Conservation (phyloP, 1,284 basidiomycete genomes). For the Anthracocystis panici-leucophaei region DNA sequence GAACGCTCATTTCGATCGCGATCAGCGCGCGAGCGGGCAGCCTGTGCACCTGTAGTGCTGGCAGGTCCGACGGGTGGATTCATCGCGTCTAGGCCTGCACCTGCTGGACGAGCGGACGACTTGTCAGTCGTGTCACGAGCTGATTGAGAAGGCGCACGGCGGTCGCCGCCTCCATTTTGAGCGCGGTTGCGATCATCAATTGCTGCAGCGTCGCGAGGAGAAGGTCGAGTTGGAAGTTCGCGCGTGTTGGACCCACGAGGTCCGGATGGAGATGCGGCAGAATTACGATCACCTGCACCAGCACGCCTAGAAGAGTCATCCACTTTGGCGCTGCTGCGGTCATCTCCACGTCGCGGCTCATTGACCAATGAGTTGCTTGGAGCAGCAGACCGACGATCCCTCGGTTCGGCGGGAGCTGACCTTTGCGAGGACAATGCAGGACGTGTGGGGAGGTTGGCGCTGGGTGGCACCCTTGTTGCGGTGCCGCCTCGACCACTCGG, state of each 20-base stretch:
- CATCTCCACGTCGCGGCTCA: slow-evolving; percentile 23
- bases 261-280: slow-evolving; percentile 14
- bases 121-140: slow-evolving; percentile 16
- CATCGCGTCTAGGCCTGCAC: slow-evolving; percentile 19
- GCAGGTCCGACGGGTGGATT: slow-evolving; percentile 34
- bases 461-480: slow-evolving; percentile 27
- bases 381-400: slow-evolving; percentile 20
- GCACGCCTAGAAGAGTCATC: slow-evolving; percentile 17
- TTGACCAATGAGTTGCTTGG: slow-evolving; percentile 2
- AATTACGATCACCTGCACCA: slow-evolving; percentile 7
- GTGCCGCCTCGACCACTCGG: slow-evolving; percentile 13
- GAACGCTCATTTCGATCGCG: slow-evolving; percentile 25
- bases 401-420: slow-evolving; percentile 12
- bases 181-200: slow-evolving; percentile 16
- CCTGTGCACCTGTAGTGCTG: slow-evolving; percentile 24
- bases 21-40: slow-evolving; percentile 27
- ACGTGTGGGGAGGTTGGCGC: slow-evolving; percentile 37
- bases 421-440: slow-evolving; percentile 26
- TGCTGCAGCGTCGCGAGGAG: slow-evolving; percentile 11
- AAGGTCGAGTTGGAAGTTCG: slow-evolving; percentile 27
- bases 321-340: slow-evolving; percentile 4
- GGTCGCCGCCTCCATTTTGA: slow-evolving; percentile 11
- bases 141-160: slow-evolving; percentile 11
- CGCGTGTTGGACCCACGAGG: slow-evolving; percentile 18
- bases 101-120: neutral